Evolutionary conservation across 257 asterid genomes (phyloP), one percentile per base, ranked within the genome.

Genomic region (Salvia splendens): DNA sequence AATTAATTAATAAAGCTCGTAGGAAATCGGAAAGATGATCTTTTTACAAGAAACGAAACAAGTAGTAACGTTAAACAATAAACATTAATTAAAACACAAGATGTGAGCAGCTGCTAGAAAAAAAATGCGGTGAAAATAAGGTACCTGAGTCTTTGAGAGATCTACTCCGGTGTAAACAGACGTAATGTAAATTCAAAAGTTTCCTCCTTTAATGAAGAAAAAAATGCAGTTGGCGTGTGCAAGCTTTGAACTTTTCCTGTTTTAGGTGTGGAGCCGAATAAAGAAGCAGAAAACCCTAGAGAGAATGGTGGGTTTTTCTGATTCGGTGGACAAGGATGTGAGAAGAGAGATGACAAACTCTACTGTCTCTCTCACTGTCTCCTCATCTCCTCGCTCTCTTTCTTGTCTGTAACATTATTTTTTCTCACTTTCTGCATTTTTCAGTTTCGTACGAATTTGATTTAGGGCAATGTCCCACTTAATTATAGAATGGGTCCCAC

Each of bases 241-340:
- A 42, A 57, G 3, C 58, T 40, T 28, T 53, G 46, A 66, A 61
- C 55, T 33, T 73, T 20, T 20, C 20, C 61, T 42, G 52, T 53
- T 7, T 56, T 4, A 12, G 20, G 42, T 38, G 10, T 36, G 32
- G 24, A 20, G 1, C 24, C 1, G 24, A 20, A 20, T 20, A 20
- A 20, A 20, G 24, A 20, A 43, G 57, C 32, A 40, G 62, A 28
- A 43, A 77, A 63, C 68, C 78, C 76, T 51, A 67, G 67, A 62
- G 67, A 40, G 72, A 77, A 58, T 35, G 71, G 69, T 68, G 79
- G 71, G 71, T 30, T 65, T 75, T 73, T 72, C 61, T 65, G 79
- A 76, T 76, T 67, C 78, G 75, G 80, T 70, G 76, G 85, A 77
- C 81, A 70, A 50, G 70, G 88, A 83, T 72, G 75, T 65, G 80